Evolutionary conservation across 192 early-diverging fungal genomes (phyloP).

Genomic region (Oehlia diaphana): DNA sequence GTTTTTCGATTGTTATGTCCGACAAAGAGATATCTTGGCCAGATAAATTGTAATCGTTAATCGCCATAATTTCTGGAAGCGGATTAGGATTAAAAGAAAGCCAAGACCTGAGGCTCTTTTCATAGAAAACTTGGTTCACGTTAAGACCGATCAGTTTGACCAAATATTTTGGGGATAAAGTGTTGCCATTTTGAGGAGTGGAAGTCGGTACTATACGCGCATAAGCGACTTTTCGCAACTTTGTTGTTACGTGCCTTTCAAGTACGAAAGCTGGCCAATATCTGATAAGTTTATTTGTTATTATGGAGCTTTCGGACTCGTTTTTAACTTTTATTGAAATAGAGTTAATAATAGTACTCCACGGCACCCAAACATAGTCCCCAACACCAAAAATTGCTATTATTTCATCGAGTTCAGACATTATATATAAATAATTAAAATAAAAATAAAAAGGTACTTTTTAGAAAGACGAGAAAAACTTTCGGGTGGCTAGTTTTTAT

Average conservation of each 20-base stretch:
- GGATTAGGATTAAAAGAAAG: not conserved
- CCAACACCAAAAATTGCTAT: not conserved
- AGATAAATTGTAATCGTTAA: not conserved
- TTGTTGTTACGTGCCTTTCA: not conserved
- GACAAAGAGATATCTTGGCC: not conserved
- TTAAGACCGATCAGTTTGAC: constrained; percentile 6
- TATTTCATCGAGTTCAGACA: not conserved
- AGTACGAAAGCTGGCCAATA: constrained; percentile 4
- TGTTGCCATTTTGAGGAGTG: not conserved
- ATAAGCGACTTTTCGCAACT: not conserved
- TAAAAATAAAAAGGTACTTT: not conserved
- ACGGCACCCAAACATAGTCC: constrained; percentile 4
- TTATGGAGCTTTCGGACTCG: not conserved
- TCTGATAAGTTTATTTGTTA: not conserved
- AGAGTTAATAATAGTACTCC: not conserved
- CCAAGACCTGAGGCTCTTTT: not conserved
- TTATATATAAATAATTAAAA: not conserved
- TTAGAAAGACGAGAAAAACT: not conserved
- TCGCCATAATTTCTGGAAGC: not conserved
- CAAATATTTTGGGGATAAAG: not conserved
- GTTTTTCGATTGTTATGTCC: not conserved
- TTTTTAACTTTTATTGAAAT: not conserved
- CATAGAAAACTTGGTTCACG: not conserved
- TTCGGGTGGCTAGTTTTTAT: not conserved
- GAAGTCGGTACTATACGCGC: not conserved